phyloP scores from a whole-genome alignment of 768 basidiomycete genomes.

The Termitomyces sp. region DNA sequence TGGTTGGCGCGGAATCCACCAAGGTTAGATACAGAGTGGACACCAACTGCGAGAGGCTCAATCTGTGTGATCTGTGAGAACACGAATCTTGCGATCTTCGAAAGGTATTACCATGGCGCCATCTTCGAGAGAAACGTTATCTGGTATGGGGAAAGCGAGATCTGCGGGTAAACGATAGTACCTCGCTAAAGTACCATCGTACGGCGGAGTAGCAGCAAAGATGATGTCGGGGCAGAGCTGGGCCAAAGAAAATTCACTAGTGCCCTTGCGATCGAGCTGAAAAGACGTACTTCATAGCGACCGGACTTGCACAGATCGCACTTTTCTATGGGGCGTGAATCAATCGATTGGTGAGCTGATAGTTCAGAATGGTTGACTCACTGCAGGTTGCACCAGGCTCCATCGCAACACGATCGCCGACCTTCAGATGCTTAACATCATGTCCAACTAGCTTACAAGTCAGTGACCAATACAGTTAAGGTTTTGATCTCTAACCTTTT shows the following conservation, averaged over 20 bases:
- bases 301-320: slow-evolving; percentile 87
- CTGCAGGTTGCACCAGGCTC: slow-evolving; percentile 89
- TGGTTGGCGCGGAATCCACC: slow-evolving; percentile 71
- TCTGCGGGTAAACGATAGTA: slow-evolving; percentile 88
- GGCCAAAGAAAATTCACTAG: neutral
- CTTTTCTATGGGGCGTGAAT: slow-evolving; percentile 27
- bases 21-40: slow-evolving; percentile 82
- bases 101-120: slow-evolving; percentile 75
- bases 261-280: neutral
- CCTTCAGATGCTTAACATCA: slow-evolving; percentile 70
- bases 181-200: slow-evolving; percentile 84
- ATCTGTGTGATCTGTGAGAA: slow-evolving; percentile 47
- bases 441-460: slow-evolving; percentile 55
- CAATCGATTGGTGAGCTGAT: slow-evolving; percentile 4
- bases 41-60: slow-evolving; percentile 90
- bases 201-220: slow-evolving; percentile 92
- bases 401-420: slow-evolving; percentile 86
- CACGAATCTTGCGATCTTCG: neutral
- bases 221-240: slow-evolving; percentile 83
- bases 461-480: neutral
- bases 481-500: slow-evolving; percentile 42
- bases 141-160: slow-evolving; percentile 78
- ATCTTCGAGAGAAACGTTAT: slow-evolving; percentile 85
- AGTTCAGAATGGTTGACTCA: slow-evolving; percentile 20
- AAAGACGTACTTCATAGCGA: slow-evolving; percentile 63